phyloP scores from a whole-genome alignment of 2,329 filamentous ascomycete genomes.

The Aureobasidium lini region DNA sequence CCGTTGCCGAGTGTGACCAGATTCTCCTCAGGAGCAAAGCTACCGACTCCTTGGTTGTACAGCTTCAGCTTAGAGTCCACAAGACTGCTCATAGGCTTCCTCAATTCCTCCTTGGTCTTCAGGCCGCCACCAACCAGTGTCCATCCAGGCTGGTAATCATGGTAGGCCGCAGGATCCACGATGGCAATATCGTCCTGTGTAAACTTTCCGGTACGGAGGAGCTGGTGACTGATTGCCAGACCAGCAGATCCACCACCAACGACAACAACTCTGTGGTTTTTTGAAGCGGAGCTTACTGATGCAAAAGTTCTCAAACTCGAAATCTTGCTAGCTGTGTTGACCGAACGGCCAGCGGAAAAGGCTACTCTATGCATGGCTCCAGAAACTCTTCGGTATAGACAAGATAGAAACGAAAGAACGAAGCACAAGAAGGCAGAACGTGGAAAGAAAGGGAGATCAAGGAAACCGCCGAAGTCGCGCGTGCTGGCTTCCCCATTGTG shows the following conservation, averaged over 20 bases:
- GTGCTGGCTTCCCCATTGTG: not conserved
- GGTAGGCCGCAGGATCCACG: slow-evolving; percentile 55
- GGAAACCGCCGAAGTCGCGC: slow-evolving; percentile 4
- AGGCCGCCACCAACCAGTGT: slow-evolving; percentile 61
- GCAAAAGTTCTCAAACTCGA: not conserved
- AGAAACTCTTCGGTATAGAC: not conserved
- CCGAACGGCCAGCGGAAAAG: not conserved
- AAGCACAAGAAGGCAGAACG: not conserved
- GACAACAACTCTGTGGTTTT: slow-evolving; percentile 57
- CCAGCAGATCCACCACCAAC: slow-evolving; percentile 62
- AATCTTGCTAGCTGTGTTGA: not conserved
- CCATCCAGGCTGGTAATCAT: slow-evolving; percentile 65
- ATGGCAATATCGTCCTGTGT: slow-evolving; percentile 54
- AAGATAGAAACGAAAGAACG: not conserved
- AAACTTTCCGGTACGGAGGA: slow-evolving; percentile 53
- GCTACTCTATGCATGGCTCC: slow-evolving; percentile 1
- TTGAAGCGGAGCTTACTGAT: slow-evolving; percentile 27
- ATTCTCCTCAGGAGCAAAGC: slow-evolving; percentile 51
- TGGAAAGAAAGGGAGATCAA: not conserved
- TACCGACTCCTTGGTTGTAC: slow-evolving; percentile 47
- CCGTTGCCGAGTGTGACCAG: slow-evolving; percentile 48
- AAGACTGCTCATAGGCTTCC: slow-evolving; percentile 42
- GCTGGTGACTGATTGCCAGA: slow-evolving; percentile 58
- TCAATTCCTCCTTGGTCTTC: slow-evolving; percentile 54
- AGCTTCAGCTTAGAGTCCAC: slow-evolving; percentile 55